Evolutionary conservation across 345 rosid species (phyloP), one percentile per base, ranked within the genome.

Genomic region (Camelina hispida): DNA sequence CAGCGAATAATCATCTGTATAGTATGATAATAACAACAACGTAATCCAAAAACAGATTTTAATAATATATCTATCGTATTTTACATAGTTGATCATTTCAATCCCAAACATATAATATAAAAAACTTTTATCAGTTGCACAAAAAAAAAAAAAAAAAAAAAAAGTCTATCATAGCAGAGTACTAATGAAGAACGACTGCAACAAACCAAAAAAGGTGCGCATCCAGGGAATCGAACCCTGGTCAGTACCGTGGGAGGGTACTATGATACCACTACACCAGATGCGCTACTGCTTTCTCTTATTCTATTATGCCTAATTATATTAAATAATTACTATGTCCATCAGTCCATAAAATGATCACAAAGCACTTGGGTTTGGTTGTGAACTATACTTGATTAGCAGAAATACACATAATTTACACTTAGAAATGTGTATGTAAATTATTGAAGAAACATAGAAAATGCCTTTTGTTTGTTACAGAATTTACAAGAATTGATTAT

Each of bases 201-300:
- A 25, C 4, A 25, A 25, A 25, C 28, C 28, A 28, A 28, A 28
- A 7, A 16, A 0, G 1, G 0, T 93, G 91, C 91, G 89, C 92
- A 89, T 88, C 92, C 92, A 78, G 93, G 97, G 91, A 93, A 93
- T 89, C 96, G 91, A 91, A 85, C 98, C 89, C 89, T 78, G 92
- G 96, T 90, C 90, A 89, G 89, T 84, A 87, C 96, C 91, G 91
- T 88, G 93, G 96, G 96, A 89, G 97, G 96, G 97, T 87, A 87
- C 93, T 88, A 89, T 91, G 96, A 89, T 85, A 89, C 97, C 96
- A 85, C 97, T 84, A 91, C 93, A 93, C 93, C 62, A 87, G 87
- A 91, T 91, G 97, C 95, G 96, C 96, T 22, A 47, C n/a, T 66
- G 37, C 0, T 1, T 0, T 2, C 0, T 0, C 0, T 0, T 1